phyloP scores from a whole-genome alignment of 495 filamentous ascomycete species.

The Parmelia sp. region DNA sequence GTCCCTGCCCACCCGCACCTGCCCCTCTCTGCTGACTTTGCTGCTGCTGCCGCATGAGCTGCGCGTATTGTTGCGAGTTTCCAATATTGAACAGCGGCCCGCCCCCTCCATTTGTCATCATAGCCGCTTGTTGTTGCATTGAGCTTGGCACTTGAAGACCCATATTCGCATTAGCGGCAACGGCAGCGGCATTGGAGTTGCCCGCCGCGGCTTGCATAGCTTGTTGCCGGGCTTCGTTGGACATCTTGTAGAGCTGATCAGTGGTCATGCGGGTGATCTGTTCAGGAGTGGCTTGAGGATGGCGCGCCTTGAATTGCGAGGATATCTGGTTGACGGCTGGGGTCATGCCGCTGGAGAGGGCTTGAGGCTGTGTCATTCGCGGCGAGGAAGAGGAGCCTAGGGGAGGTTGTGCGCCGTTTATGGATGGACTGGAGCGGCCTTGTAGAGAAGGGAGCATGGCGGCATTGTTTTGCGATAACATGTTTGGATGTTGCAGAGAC shows the following conservation, averaged over 20 bases:
- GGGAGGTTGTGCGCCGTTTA: slow-evolving; percentile 40
- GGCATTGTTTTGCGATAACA: slow-evolving; percentile 43
- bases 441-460: slow-evolving; percentile 50
- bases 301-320: slow-evolving; percentile 44
- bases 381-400: slow-evolving; percentile 47
- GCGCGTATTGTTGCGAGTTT: slow-evolving; percentile 61
- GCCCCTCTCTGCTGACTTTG: slow-evolving; percentile 46
- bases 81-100: slow-evolving; percentile 25
- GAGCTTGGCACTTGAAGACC: slow-evolving; percentile 18
- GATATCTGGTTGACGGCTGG: slow-evolving; percentile 48
- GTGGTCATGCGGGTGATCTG: slow-evolving; percentile 55
- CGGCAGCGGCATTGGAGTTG: slow-evolving; percentile 27
- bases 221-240: slow-evolving; percentile 41
- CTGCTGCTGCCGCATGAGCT: slow-evolving; percentile 65
- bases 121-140: slow-evolving; percentile 26
- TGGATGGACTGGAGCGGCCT: slow-evolving; percentile 46
- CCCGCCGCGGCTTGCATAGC: slow-evolving; percentile 66
- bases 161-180: slow-evolving; percentile 15
- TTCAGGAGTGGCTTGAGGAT: slow-evolving; percentile 53
- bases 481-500: slow-evolving; percentile 25
- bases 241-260: slow-evolving; percentile 48
- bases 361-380: slow-evolving; percentile 45
- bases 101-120: slow-evolving; percentile 31
- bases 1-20: slow-evolving; percentile 36
- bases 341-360: slow-evolving; percentile 48